A percentile compares a stretch with the other conserved stretches of the same genome.
phyloP scores from a whole-genome alignment of 2,329 filamentous ascomycete species.

The Colletotrichum sp. region DNA sequence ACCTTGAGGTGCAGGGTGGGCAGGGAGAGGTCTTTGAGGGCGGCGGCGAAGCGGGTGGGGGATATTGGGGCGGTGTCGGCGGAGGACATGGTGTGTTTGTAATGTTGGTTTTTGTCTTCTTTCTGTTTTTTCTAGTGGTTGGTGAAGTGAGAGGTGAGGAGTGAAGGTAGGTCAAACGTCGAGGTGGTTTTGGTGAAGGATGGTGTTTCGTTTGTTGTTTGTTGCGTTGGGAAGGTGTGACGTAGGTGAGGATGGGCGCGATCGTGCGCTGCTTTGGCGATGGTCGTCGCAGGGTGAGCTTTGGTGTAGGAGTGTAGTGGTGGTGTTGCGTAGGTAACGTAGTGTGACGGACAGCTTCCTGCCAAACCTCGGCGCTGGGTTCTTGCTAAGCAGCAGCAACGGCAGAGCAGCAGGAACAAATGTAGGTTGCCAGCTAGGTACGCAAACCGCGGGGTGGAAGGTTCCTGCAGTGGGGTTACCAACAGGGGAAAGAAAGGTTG shows the following conservation, averaged over 20 bases:
- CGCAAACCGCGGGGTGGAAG: constrained; percentile 12
- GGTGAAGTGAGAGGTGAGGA: not conserved
- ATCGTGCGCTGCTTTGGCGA: not conserved
- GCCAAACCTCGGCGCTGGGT: not conserved
- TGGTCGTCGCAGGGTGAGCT: not conserved
- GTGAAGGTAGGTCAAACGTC: not conserved
- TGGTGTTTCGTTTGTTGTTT: not conserved
- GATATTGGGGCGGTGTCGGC: constrained; percentile 65
- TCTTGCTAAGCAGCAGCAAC: not conserved
- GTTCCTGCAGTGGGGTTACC: constrained; percentile 8
- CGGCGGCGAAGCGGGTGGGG: constrained; percentile 67
- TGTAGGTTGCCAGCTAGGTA: not conserved
- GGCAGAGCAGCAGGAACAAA: not conserved
- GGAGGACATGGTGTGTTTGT: constrained; percentile 63
- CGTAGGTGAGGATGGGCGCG: not conserved
- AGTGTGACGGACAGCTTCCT: not conserved
- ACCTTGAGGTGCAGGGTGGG: constrained; percentile 75
- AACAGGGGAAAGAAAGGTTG: not conserved
- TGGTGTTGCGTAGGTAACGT: not conserved
- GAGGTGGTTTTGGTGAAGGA: not conserved
- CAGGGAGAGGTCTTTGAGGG: constrained; percentile 70
- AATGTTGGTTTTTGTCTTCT: not conserved
- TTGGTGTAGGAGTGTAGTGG: not conserved
- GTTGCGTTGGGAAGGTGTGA: not conserved
- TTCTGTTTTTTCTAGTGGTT: not conserved